A percentile compares a stretch with the other conserved stretches of the same genome.
Evolutionary conservation across 495 filamentous ascomycete species (phyloP).

Genomic region (Amorphotheca resinae): DNA sequence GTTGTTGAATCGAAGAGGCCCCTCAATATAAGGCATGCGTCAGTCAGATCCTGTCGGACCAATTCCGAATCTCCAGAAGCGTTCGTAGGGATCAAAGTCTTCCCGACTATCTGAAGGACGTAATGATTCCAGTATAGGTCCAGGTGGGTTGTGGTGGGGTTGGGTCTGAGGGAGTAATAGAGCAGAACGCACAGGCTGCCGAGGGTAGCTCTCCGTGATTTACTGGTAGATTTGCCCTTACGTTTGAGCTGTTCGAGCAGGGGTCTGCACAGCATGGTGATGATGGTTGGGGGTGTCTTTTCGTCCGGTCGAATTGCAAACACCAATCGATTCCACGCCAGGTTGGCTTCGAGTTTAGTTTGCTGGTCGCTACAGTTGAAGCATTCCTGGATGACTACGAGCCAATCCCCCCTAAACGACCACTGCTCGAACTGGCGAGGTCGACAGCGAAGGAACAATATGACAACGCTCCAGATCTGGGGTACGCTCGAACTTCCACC

Average conservation of each 20-base stretch:
- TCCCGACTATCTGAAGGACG: constrained; percentile 42
- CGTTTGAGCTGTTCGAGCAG: constrained; percentile 57
- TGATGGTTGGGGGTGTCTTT: constrained; percentile 38
- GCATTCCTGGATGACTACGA: constrained; percentile 64
- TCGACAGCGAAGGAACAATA: constrained; percentile 59
- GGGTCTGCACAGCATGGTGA: constrained; percentile 57
- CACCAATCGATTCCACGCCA: constrained; percentile 75
- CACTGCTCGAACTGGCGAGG: constrained; percentile 50
- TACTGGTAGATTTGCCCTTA: constrained; percentile 38
- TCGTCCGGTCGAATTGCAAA: constrained; percentile 53
- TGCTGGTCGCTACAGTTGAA: constrained; percentile 67
- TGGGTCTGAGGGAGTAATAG: constrained; percentile 76
- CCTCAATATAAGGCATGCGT: constrained; percentile 51
- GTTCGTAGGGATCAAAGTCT: constrained; percentile 23
- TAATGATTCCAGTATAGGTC: constrained; percentile 73
- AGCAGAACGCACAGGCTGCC: constrained; percentile 65
- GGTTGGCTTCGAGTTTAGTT: constrained; percentile 62
- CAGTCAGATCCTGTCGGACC: constrained; percentile 24
- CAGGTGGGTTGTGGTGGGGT: constrained; percentile 42
- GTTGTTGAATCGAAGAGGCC: constrained; percentile 56
- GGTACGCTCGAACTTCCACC: constrained; percentile 48
- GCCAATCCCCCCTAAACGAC: constrained; percentile 59
- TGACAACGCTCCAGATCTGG: constrained; percentile 73
- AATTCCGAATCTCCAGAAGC: neutral
- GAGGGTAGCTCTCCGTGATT: constrained; percentile 47